These are phyloP conservation scores for Podila verticillata DNA, from an alignment of 192 early-diverging fungal species.

Conservation along the genomic window DNA sequence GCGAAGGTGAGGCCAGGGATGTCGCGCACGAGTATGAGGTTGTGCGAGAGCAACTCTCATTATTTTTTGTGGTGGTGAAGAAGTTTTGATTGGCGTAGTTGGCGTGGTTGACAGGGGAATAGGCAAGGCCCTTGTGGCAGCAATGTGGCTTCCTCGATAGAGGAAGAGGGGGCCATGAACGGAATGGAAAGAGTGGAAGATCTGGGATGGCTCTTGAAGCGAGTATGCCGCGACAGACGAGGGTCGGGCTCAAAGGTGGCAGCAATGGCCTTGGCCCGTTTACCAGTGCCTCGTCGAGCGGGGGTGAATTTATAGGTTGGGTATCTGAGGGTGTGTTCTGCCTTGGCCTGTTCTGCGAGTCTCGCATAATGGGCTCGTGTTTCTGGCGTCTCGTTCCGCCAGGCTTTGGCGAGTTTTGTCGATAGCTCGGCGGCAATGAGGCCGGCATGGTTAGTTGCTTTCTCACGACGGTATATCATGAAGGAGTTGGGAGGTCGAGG, in stretches of 20 bases:
- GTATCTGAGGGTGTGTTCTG: constrained; percentile 19
- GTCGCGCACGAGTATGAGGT: not conserved
- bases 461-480: constrained; percentile 46
- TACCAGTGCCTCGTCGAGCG: constrained; percentile 30
- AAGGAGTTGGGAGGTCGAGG: constrained; percentile 56
- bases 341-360: constrained; percentile 28
- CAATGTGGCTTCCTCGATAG: too few relatives aligned
- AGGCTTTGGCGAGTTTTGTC: constrained; percentile 23
- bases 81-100: not conserved
- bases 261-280: constrained; percentile 15
- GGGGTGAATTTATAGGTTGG: constrained; percentile 54
- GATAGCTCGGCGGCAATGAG: constrained; percentile 46
- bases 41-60: not conserved
- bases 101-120: too few relatives aligned
- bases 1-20: not conserved
- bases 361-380: constrained; percentile 21
- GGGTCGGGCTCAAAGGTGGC: not conserved
- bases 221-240: not conserved
- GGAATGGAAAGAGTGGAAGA: not conserved
- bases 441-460: constrained; percentile 13
- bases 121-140: too few relatives aligned
- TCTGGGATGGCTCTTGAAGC: not conserved
- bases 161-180: too few relatives aligned
- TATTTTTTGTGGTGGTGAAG: not conserved
- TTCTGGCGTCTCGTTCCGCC: constrained; percentile 31